Evolutionary conservation across 140 eudicot species (phyloP), one percentile per base, ranked within the genome.

Genomic region (Ambrosia hybrid): DNA sequence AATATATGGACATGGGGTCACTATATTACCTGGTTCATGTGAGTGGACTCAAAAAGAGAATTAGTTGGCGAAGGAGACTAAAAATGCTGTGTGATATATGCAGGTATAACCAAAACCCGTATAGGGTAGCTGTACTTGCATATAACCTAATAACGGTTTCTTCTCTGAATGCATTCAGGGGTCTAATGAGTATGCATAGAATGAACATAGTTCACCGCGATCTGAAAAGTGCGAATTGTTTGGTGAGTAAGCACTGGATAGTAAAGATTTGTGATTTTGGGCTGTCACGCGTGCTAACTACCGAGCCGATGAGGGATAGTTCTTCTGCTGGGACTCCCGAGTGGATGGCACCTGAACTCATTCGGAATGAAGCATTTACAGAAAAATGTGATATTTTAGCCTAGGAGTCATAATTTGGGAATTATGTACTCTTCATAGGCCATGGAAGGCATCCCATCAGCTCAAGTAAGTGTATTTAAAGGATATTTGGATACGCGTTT

Each of bases 301-400:
- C 78, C 17, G 71, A 33, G n/a, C 77, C 81, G 33, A 79, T 79
- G 73, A 82, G 76, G 74, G 93, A 79, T 56, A 70, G 85, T 67
- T 84, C 93, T 0, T 87, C 93, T 73, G 93, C 93, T 39, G 93
- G 93, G 76, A 87, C 93, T 74, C 93, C 93, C 5, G 93, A 84
- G 60, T 87, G 93, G 89, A 87, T 87, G 93, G 93, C 93, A 80
- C 93, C 93, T 49, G 93, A 87, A 84, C 93, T 87, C 67, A 87
- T 87, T 63, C 83, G 89, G 13, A 82, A 87, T 59, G 85, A 87
- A 74, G 87, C 87, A 45, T 87, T 84, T 71, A 87, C 89, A 9
- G 93, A 87, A 71, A 87, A 87, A 55, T 84, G 93, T 67, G 93
- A 87, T 76, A 87, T 87, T 46, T 87, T 64, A 87, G 93, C 78